phyloP scores from a whole-genome alignment of 1,284 basidiomycete genomes.

The Leccinum fuscescens region DNA sequence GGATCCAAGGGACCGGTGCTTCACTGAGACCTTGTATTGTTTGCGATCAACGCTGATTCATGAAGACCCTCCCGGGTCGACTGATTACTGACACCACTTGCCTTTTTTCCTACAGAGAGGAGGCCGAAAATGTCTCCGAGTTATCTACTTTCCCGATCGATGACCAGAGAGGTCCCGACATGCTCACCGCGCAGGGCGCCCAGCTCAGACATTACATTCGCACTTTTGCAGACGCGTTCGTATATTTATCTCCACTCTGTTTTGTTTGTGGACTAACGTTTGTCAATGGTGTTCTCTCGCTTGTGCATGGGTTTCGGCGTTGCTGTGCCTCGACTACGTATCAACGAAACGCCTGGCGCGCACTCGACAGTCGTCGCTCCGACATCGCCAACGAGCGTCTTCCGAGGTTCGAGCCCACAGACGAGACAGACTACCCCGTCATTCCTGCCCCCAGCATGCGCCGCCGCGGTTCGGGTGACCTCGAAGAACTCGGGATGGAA shows the following conservation, averaged over 20 bases:
- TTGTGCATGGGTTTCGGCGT: background rate
- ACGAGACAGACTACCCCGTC: constrained; percentile 39
- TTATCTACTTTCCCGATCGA: constrained; percentile 59
- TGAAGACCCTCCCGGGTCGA: background rate
- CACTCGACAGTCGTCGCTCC: constrained; percentile 66
- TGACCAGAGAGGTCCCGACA: constrained; percentile 46
- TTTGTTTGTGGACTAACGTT: constrained; percentile 7
- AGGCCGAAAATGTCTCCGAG: constrained; percentile 92
- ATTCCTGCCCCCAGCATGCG: constrained; percentile 68
- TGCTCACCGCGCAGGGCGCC: constrained; percentile 54
- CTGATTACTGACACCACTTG: background rate
- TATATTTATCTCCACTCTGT: constrained; percentile 36
- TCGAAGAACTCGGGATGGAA: constrained; percentile 75
- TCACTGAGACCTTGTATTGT: background rate
- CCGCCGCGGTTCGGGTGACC: constrained; percentile 48
- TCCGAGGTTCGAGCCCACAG: constrained; percentile 55
- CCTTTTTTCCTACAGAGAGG: constrained; percentile 64
- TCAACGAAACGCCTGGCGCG: background rate
- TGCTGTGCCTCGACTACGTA: too few species aligned
- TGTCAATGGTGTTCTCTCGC: background rate
- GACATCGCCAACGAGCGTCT: constrained; percentile 94
- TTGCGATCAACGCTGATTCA: background rate
- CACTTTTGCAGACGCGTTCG: constrained; percentile 90
- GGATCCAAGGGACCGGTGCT: background rate
- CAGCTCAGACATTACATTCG: constrained; percentile 74